phyloP scores from a whole-genome alignment of 2,329 filamentous ascomycete genomes.

The Fusarium annulatum region DNA sequence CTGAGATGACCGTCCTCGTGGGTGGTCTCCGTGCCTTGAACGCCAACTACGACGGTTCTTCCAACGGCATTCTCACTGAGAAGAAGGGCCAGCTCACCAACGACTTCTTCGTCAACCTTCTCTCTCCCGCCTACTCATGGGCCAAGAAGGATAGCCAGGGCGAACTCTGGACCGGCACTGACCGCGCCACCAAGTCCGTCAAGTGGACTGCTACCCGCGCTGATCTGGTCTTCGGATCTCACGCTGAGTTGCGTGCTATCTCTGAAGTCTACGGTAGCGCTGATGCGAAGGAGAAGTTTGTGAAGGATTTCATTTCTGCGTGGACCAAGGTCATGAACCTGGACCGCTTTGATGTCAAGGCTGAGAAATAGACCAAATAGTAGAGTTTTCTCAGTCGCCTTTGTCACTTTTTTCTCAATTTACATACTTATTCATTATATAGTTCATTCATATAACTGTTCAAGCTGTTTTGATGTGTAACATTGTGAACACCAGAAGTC shows the following conservation, averaged over 20 bases:
- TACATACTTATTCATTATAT: slow-evolving; percentile 8
- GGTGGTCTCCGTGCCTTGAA: slow-evolving; percentile 78
- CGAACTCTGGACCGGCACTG: slow-evolving; percentile 71
- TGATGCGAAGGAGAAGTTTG: slow-evolving; percentile 72
- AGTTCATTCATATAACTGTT: not conserved
- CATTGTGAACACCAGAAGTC: not conserved
- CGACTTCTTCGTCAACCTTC: slow-evolving; percentile 85
- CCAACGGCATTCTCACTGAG: slow-evolving; percentile 74
- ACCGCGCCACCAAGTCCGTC: slow-evolving; percentile 72
- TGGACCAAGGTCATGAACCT: slow-evolving; percentile 82
- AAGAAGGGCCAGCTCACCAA: slow-evolving; percentile 76
- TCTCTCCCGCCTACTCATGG: slow-evolving; percentile 75
- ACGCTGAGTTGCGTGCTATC: slow-evolving; percentile 77
- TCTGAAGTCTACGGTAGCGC: slow-evolving; percentile 74
- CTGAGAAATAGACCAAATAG: not conserved
- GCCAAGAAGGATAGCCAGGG: slow-evolving; percentile 53
- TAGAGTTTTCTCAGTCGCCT: not conserved
- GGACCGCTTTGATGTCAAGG: slow-evolving; percentile 71
- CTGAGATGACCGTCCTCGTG: slow-evolving; percentile 76
- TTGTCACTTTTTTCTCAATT: not conserved
- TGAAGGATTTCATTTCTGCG: slow-evolving; percentile 75
- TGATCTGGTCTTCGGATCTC: slow-evolving; percentile 79
- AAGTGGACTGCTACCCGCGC: slow-evolving; percentile 77
- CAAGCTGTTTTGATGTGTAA: not conserved
- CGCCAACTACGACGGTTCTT: slow-evolving; percentile 77